Conservation (phyloP, 805 yeast species). For the Saturnispora hagleri region DNA sequence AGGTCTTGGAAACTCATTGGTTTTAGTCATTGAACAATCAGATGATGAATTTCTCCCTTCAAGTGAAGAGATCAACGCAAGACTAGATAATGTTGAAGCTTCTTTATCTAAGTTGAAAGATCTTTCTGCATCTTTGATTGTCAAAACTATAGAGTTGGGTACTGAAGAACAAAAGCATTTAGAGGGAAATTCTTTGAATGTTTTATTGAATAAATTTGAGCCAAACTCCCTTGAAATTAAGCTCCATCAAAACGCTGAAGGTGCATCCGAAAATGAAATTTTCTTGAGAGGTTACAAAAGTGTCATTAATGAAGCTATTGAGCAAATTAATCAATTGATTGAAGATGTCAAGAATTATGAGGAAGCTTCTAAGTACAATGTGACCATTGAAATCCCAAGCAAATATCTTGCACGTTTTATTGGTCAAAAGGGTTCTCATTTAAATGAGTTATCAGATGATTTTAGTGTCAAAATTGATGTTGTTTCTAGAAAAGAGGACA, state of each 20-base stretch:
- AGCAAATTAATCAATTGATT: constrained; percentile 44
- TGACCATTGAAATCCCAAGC: constrained; percentile 54
- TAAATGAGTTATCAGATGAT: constrained; percentile 60
- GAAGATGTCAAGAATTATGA: constrained; percentile 36
- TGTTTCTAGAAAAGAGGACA: constrained; percentile 39
- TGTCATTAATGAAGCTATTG: constrained; percentile 47
- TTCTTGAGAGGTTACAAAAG: constrained; percentile 59
- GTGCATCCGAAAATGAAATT: constrained; percentile 41
- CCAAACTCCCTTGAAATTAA: constrained; percentile 34
- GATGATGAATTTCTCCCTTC: constrained; percentile 71
- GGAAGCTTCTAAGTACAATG: constrained; percentile 31
- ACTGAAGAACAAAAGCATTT: constrained; percentile 48
- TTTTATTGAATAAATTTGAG: constrained; percentile 26
- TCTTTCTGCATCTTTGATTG: constrained; percentile 43
- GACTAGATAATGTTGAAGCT: constrained; percentile 44
- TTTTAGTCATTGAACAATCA: constrained; percentile 45
- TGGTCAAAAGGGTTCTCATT: constrained; percentile 79
- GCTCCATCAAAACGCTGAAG: constrained; percentile 36
- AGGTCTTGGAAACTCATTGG: constrained; percentile 35
- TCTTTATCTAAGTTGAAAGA: constrained; percentile 51
- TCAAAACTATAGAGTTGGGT: constrained; percentile 43
- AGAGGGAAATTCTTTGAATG: constrained; percentile 47
- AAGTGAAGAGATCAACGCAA: constrained; percentile 45
- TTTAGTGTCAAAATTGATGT: constrained; percentile 73
- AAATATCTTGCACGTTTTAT: constrained; percentile 67